A percentile compares a stretch with the other conserved stretches of the same genome.
phyloP scores from a whole-genome alignment of 2,329 filamentous ascomycete species.

The Achaetomium macrosporum region DNA sequence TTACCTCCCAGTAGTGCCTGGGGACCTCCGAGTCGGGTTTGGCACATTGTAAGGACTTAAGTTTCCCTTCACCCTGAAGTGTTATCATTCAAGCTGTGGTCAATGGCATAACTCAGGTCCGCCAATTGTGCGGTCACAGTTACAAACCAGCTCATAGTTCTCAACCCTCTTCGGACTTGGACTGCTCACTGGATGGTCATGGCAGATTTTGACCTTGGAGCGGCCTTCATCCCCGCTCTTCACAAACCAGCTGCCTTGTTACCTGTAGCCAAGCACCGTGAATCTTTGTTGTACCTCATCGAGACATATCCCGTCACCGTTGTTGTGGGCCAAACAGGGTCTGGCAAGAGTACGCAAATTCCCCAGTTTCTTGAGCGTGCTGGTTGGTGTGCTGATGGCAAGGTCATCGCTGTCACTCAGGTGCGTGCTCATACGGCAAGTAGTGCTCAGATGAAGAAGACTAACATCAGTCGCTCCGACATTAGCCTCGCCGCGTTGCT shows the following conservation, averaged over 20 bases:
- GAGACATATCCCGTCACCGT: conserved; percentile 82
- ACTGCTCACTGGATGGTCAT: conserved; percentile 29
- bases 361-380: conserved; percentile 84
- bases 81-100: no score
- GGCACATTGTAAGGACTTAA: no score
- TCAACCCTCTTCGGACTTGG: background rate
- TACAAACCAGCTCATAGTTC: no score
- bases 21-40: no score
- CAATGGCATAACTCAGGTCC: no score
- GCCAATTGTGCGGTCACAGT: no score
- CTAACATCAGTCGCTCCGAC: background rate
- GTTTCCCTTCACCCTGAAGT: no score
- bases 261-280: conserved; percentile 77
- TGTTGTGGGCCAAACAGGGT: conserved; percentile 88
- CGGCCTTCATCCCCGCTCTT: conserved; percentile 68
- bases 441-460: background rate
- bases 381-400: conserved; percentile 82
- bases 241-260: conserved; percentile 80
- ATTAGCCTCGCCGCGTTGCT: conserved; percentile 78
- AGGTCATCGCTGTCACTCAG: conserved; percentile 83
- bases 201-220: conserved; percentile 52
- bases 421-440: conserved; percentile 42
- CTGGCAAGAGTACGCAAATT: conserved; percentile 92
- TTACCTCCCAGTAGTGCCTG: no score
- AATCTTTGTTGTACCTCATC: conserved; percentile 76